These are phyloP conservation scores for Pseudopyrenochaeta lycopersici DNA, from an alignment of 2,329 filamentous ascomycete genomes.

Conservation along the genomic window DNA sequence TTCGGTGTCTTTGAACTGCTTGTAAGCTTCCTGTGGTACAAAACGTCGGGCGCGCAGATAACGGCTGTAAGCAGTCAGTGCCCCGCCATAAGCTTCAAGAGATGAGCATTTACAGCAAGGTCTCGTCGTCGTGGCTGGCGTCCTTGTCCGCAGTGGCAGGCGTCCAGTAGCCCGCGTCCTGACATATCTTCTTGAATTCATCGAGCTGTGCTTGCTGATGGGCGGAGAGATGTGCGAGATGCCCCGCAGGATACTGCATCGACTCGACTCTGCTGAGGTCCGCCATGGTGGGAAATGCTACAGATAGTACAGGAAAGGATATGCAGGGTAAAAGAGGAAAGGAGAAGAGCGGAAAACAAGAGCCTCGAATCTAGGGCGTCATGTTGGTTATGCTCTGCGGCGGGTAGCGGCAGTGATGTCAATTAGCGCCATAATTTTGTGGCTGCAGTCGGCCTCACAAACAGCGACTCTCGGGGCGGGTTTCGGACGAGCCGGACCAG, in stretches of 20 bases:
- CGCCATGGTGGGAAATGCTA: slow-evolving; percentile 32
- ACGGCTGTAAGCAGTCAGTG: slow-evolving; percentile 64
- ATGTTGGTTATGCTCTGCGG: slow-evolving; percentile 32
- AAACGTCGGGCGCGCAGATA: slow-evolving; percentile 88
- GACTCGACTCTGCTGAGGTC: slow-evolving; percentile 50
- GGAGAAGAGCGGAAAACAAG: slow-evolving; percentile 18
- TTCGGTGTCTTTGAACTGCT: slow-evolving; percentile 88
- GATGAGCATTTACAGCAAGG: slow-evolving; percentile 68
- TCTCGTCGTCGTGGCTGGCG: slow-evolving; percentile 76
- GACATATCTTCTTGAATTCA: slow-evolving; percentile 75
- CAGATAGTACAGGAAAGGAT: slow-evolving; percentile 1
- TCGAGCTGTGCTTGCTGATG: slow-evolving; percentile 73
- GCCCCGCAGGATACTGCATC: slow-evolving; percentile 75
- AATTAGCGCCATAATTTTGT: slow-evolving; percentile 20
- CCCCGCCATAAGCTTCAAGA: slow-evolving; percentile 19
- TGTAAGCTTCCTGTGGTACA: slow-evolving; percentile 77
- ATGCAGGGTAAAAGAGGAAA: slow-evolving; percentile 4
- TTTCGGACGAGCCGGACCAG: slow-evolving; percentile 26
- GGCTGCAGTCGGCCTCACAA: slow-evolving; percentile 23
- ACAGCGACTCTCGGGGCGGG: slow-evolving; percentile 18
- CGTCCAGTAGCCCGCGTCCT: slow-evolving; percentile 71
- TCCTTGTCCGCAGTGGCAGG: slow-evolving; percentile 51
- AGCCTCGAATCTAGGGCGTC: slow-evolving; percentile 30
- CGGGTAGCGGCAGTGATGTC: slow-evolving; percentile 40
- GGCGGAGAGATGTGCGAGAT: slow-evolving; percentile 77